Percentiles rank a stretch among this genome's conserved stretches.
Evolutionary conservation across 129 eudicot species (phyloP).

Genomic region (carrot (Daucus carota)): DNA sequence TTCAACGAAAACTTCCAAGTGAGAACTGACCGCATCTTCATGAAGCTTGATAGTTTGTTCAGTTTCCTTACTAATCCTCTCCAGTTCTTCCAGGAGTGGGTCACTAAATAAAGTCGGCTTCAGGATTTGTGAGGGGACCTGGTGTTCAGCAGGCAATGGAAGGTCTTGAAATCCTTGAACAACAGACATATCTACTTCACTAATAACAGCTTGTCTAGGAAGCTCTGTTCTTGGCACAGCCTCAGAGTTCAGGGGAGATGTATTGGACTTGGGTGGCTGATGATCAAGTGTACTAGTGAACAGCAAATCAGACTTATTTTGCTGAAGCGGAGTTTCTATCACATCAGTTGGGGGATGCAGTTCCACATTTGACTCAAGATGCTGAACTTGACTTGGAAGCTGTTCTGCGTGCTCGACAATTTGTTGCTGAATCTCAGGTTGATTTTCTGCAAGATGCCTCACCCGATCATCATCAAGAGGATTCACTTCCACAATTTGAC

Average conservation of each 20-base stretch:
- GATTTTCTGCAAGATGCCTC: constrained; percentile 9
- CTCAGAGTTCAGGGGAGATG: constrained; percentile 14
- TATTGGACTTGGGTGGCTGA: constrained; percentile 9
- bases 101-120: constrained; percentile 19
- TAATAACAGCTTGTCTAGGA: constrained; percentile 18
- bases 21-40: constrained; percentile 43
- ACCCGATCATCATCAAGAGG: background rate
- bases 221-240: constrained; percentile 15
- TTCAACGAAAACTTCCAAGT: background rate
- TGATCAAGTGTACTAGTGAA: constrained; percentile 4
- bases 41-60: constrained; percentile 26
- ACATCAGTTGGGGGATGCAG: background rate
- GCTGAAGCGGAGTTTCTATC: background rate
- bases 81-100: constrained; percentile 61
- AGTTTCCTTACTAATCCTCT: constrained; percentile 35
- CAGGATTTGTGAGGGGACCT: constrained; percentile 16
- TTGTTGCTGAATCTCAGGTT: background rate
- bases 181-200: constrained; percentile 12
- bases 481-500: background rate
- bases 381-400: constrained; percentile 9
- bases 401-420: background rate
- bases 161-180: constrained; percentile 18
- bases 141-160: constrained; percentile 11
- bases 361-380: constrained; percentile 8
- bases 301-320: constrained; percentile 15